Evolutionary conservation across 2,329 filamentous ascomycete genomes (phyloP).

Genomic region (Ceratocystis cubensis): DNA sequence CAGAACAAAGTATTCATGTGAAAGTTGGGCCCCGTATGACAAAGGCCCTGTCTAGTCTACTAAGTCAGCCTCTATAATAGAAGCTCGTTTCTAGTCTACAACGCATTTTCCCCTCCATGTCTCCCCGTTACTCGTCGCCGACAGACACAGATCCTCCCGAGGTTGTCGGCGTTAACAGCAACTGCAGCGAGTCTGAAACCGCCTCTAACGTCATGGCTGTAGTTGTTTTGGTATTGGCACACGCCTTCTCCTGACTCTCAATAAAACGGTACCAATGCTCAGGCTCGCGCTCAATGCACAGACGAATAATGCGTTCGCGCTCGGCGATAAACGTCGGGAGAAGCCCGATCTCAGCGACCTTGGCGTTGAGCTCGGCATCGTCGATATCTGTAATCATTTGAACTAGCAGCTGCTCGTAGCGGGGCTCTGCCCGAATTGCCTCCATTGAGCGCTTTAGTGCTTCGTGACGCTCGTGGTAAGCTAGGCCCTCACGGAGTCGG

Average conservation of each 20-base stretch:
- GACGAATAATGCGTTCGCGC: slow-evolving; percentile 37
- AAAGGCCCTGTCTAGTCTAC: background rate
- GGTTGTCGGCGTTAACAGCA: slow-evolving; percentile 8
- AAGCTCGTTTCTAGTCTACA: no score
- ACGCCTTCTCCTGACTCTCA: slow-evolving; percentile 48
- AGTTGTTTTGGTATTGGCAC: slow-evolving; percentile 36
- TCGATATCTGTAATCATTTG: slow-evolving; percentile 51
- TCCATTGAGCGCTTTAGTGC: slow-evolving; percentile 37
- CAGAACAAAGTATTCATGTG: background rate
- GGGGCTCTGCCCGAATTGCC: slow-evolving; percentile 39
- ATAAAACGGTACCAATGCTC: slow-evolving; percentile 52
- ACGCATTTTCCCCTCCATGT: background rate
- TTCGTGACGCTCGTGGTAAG: slow-evolving; percentile 40
- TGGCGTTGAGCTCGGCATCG: slow-evolving; percentile 43
- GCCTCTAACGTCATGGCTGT: background rate
- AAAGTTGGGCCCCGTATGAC: background rate
- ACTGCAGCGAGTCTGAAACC: slow-evolving; percentile 11
- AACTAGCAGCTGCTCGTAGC: slow-evolving; percentile 42
- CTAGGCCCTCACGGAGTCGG: slow-evolving; percentile 42
- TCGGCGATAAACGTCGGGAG: slow-evolving; percentile 50
- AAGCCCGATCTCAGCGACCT: slow-evolving; percentile 45
- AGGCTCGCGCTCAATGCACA: slow-evolving; percentile 48
- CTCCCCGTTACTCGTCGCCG: slow-evolving; percentile 26
- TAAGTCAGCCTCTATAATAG: no score
- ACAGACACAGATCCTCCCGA: slow-evolving; percentile 25